A percentile compares a stretch with the other conserved stretches of the same genome.
Conservation (phyloP, 345 rosid genomes). For the Combretum micranthum region DNA sequence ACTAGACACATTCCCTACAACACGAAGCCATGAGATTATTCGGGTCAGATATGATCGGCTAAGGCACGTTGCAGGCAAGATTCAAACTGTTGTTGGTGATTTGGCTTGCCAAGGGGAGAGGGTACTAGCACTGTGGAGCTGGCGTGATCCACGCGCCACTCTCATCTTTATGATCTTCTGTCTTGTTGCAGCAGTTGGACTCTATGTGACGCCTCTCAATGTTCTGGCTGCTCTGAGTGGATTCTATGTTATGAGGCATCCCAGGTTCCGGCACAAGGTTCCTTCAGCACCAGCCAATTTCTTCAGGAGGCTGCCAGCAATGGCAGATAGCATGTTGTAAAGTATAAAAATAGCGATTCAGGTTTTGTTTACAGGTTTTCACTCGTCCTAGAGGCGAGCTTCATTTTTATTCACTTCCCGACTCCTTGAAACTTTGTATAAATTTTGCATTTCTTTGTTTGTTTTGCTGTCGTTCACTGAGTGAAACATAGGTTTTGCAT, state of each 20-base stretch:
- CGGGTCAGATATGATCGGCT: constrained; percentile 75
- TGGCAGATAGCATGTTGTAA: constrained; percentile 78
- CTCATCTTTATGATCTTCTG: constrained; percentile 59
- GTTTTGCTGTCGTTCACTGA: no score
- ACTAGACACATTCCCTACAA: constrained; percentile 76
- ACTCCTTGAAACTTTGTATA: no score
- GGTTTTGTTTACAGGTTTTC: constrained; percentile 5
- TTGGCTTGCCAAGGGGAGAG: constrained; percentile 93
- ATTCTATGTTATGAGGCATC: constrained; percentile 73
- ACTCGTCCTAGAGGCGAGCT: not conserved
- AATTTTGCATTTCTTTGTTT: no score
- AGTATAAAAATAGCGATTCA: not conserved
- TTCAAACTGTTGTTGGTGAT: constrained; percentile 88
- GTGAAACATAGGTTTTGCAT: no score
- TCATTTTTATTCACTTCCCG: not conserved
- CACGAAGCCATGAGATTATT: constrained; percentile 34
- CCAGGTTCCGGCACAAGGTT: constrained; percentile 60
- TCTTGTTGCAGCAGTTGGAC: constrained; percentile 52
- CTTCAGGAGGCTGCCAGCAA: constrained; percentile 81
- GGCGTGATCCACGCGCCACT: constrained; percentile 96
- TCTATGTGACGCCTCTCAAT: constrained; percentile 73
- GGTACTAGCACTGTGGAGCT: constrained; percentile 64
- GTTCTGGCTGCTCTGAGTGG: constrained; percentile 56
- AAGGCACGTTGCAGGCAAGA: constrained; percentile 71
- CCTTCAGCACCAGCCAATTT: constrained; percentile 68